Evolutionary conservation across 1,139 yeast species (phyloP), one percentile per base, ranked within the genome.

Genomic region (Zygoascus sp.): DNA sequence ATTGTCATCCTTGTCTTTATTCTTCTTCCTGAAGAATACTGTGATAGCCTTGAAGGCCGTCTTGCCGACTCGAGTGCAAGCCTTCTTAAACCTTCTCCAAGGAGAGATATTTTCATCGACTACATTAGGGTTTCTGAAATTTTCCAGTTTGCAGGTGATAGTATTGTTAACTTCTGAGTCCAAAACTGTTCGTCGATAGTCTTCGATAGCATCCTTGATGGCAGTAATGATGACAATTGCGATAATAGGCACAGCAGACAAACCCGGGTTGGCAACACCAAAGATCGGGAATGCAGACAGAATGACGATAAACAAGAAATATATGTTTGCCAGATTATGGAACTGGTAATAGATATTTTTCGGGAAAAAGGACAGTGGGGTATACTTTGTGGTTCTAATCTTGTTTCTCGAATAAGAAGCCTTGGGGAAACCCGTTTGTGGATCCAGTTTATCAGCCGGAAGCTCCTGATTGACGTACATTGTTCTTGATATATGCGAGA

Each of bases 211-310:
- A 69, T 92, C 98, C 62, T 90, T 90, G 55, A 86, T 68, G 8
- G 96, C 97, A 1, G 98, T 92, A 50, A 92, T 77, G 51, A 77
- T 72, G 37, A 92, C 96, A 71, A 92, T 90, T 50, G 89, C 97
- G 66, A 90, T 86, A 65, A 92, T 79, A 2, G 98, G 98, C 40
- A 89, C 97, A 1, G 96, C 90, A 8, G 95, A 84, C 53, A 92
- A 69, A 2, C 92, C 97, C 0, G 98, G 97, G 53, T 79, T 81
- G 13, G 84, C 79, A 32, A 90, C 97, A 59, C 98, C 98, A 64
- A 92, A 92, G 47, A 92, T 82, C 53, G 85, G 78, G 69, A 92
- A 88, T 15, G 67, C 64, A 45, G 53, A 94, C 57, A 89, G 68
- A 53, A 89, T 83, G 58, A 81, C 83, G 68, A 88, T 71, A 32